These are phyloP conservation scores for Suillus brevipes DNA, from an alignment of 768 basidiomycete genomes.

Conservation along the genomic window DNA sequence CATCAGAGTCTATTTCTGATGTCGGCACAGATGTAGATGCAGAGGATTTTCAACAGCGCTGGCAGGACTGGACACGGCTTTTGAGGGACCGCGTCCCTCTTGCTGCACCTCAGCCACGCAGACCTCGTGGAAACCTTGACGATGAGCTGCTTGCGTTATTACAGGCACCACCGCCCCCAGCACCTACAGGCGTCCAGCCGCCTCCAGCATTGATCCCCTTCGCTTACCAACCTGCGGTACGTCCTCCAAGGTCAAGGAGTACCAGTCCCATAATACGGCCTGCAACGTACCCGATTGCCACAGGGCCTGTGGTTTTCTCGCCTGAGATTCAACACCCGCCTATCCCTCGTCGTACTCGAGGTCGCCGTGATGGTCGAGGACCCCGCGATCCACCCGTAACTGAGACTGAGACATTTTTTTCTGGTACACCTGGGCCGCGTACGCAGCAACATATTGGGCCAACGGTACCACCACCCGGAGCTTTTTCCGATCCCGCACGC, in stretches of 20 bases:
- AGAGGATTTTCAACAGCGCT: neutral
- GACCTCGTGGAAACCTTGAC: slow-evolving; percentile 53
- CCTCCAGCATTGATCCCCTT: slow-evolving; percentile 59
- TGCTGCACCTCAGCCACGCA: slow-evolving; percentile 44
- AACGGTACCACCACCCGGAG: slow-evolving; percentile 17
- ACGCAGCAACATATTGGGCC: neutral
- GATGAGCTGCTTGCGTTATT: slow-evolving; percentile 63
- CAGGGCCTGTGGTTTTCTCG: slow-evolving; percentile 18
- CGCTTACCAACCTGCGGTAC: slow-evolving; percentile 49
- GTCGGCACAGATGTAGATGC: slow-evolving; percentile 29
- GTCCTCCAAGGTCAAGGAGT: slow-evolving; percentile 40
- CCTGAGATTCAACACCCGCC: slow-evolving; percentile 21
- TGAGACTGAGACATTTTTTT: neutral
- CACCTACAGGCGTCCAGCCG: slow-evolving; percentile 40
- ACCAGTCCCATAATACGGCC: slow-evolving; percentile 37
- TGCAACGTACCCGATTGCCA: slow-evolving; percentile 30
- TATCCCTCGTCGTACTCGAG: neutral
- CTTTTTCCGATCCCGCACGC: neutral
- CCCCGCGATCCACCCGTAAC: neutral
- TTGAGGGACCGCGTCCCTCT: slow-evolving; percentile 36
- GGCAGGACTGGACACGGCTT: slow-evolving; percentile 23
- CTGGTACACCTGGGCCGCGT: neutral
- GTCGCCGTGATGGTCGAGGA: neutral
- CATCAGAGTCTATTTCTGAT: slow-evolving; percentile 32
- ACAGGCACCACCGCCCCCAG: slow-evolving; percentile 42